Evolutionary conservation across 2,329 filamentous ascomycete genomes (phyloP), one percentile per base, ranked within the genome.

Genomic region (Neonectria ditissima): DNA sequence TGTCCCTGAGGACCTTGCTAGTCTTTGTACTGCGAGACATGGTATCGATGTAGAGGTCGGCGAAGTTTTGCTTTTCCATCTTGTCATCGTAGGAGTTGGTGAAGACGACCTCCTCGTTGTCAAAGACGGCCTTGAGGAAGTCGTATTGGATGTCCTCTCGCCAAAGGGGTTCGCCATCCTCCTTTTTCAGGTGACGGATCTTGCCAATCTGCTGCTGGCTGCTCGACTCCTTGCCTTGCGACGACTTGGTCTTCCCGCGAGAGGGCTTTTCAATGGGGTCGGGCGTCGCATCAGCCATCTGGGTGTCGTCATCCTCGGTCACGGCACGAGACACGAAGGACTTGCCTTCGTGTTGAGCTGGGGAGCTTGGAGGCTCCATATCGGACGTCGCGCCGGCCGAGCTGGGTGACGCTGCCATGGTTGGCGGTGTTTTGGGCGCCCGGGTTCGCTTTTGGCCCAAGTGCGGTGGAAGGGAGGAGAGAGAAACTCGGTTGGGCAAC

Each of bases 21-120:
- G 95, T 98, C 84, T 99, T 99, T 85, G 93, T 97, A 82, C 96
- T 99, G 78, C 94, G 89, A 3, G 96, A 94, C 95, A 99, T 98
- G 65, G 96, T 95, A 80, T 98, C 96, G 74, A 99, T 95, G 80
- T 99, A 99, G 65, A 99, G 88, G 78, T 98, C 94, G 65, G 96
- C 94, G 78, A 99, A 99, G 69, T 88, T 92, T 74, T 92, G 89
- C 74, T 91, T 90, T 61, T 75, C 52, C 73, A 76, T 7, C 82
- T 79, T 3, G 83, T 78, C 71, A 28, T 97, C 94, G 78, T 95
- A 97, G 77, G 92, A 92, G 77, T 97, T 97, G 75, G 93, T 97
- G 78, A 99, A 99, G 75, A 94, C 94, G 67, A 82, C 82, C 55
- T 82, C 77, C 2, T 91, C 85, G 74, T 96, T 87, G 75, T 94